Base-by-base conservation (phyloP, 257 asterid species). In the Dorcoceras hygrometricum region DNA sequence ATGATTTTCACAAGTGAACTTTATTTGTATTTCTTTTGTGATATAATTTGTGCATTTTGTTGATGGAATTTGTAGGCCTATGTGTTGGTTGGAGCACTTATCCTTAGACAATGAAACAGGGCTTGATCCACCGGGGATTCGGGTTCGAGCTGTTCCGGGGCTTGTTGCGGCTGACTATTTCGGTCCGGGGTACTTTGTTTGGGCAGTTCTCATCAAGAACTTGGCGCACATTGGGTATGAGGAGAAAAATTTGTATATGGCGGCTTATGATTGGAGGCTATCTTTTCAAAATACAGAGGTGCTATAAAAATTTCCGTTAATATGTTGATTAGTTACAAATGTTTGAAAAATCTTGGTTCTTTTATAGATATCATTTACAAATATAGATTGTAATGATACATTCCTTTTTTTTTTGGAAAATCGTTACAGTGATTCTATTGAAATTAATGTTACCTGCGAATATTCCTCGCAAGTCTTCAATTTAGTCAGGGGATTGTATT, bases 61-160 rank as follows among this genome's bases (percentile, higher is more conserved):
- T 65, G 66, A 6, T 68, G 59, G 62, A 36, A 39, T 63, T 27
- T 75, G 31, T 74, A 92, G 98, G 95, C 99, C 99, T 2, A 68
- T 82, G 87, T 93, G 99, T 67, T 90, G 96, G 97, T 72, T 93
- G 89, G 99, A 88, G 84, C 99, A 90, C 71, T 87, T 93, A 2
- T 84, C 96, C 16, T 58, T 93, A 77, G 96, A 93, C 88, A 90
- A 86, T 70, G 97, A 88, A 77, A 93, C 97, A 1, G 99, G 99
- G 65, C 95, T 93, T 19, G 97, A 93, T 69, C 96, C 97, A 3
- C 89, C 92, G 0, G 99, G 97, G 9, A 93, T 93, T 73, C 90
- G 96, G 51, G 90, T 93, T 0, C 87, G 98, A 10, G 81, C 98
- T 1, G 89, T 88, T 19, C 86, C 95, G 0, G 98, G 97, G 20